Evolutionary conservation across 2,329 filamentous ascomycete species (phyloP).

Genomic region (Dothistroma septosporum): DNA sequence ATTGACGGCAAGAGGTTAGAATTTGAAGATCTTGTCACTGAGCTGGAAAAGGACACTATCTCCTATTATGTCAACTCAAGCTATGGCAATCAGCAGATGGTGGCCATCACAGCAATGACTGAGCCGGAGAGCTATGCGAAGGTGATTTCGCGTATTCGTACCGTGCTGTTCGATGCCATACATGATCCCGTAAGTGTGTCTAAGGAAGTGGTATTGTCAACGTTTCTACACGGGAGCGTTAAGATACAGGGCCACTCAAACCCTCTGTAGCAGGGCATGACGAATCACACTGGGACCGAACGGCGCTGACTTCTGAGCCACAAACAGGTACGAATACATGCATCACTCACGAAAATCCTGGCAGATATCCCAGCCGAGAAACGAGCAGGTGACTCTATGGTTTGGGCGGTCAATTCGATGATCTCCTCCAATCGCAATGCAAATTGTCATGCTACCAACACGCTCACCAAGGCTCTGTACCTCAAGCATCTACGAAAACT

Average conservation of each 20-base stretch:
- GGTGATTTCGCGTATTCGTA: constrained; percentile 77
- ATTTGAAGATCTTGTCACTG: constrained; percentile 89
- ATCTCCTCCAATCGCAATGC: constrained; percentile 76
- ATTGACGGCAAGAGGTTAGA: constrained; percentile 71
- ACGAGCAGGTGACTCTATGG: constrained; percentile 71
- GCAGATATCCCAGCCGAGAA: constrained; percentile 91
- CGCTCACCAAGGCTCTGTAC: constrained; percentile 81
- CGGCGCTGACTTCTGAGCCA: too few species aligned
- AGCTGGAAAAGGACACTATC: constrained; percentile 87
- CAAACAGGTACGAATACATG: constrained; percentile 44
- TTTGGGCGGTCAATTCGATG: constrained; percentile 63
- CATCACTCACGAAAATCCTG: constrained; percentile 71
- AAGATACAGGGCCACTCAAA: too few species aligned
- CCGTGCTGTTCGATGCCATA: constrained; percentile 81
- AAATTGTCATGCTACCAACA: constrained; percentile 70
- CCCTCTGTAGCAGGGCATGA: too few species aligned
- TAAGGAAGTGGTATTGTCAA: too few species aligned
- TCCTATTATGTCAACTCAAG: constrained; percentile 68
- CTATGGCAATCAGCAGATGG: constrained; percentile 74
- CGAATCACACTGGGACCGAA: too few species aligned
- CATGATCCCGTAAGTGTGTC: constrained; percentile 62
- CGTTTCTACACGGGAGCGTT: too few species aligned
- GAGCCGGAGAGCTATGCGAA: constrained; percentile 83
- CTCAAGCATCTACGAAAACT: constrained; percentile 80
- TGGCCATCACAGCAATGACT: constrained; percentile 76